These are phyloP conservation scores for Cylindrodendrum hubeiense DNA, from an alignment of 2,329 filamentous ascomycete genomes.

Conservation along the genomic window DNA sequence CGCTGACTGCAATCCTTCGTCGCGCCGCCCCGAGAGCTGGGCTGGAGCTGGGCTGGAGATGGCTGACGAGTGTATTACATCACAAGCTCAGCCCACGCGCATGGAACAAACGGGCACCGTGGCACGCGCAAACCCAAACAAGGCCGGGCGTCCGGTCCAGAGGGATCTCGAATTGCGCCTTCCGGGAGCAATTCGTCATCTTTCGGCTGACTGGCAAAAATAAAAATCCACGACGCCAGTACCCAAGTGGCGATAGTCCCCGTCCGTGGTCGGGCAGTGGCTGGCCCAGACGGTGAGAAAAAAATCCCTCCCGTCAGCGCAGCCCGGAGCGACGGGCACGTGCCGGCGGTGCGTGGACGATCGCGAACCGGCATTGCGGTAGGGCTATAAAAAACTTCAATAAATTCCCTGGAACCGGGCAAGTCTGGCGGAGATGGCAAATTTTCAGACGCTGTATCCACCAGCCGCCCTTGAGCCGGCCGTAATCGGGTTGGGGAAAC, in stretches of 20 bases:
- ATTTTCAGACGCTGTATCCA: slow-evolving; percentile 9
- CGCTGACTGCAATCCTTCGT: no score
- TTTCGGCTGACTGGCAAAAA: neutral
- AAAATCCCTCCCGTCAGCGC: neutral
- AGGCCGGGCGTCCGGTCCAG: neutral
- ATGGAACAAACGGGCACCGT: slow-evolving; percentile 3
- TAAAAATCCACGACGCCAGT: slow-evolving; percentile 12
- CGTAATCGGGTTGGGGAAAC: slow-evolving; percentile 15
- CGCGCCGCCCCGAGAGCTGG: no score
- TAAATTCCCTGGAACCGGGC: neutral
- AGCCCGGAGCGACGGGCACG: neutral
- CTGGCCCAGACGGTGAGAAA: slow-evolving; percentile 10
- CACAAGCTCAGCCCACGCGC: neutral
- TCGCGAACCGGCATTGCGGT: neutral
- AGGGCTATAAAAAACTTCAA: slow-evolving; percentile 10
- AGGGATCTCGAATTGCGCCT: slow-evolving; percentile 18
- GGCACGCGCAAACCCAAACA: neutral
- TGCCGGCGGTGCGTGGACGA: neutral
- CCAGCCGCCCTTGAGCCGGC: slow-evolving; percentile 9
- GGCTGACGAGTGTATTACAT: slow-evolving; percentile 15
- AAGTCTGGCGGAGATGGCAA: slow-evolving; percentile 6
- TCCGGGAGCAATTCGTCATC: slow-evolving; percentile 14
- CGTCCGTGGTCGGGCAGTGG: slow-evolving; percentile 29
- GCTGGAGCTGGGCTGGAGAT: no score
- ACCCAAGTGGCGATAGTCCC: slow-evolving; percentile 11